Evolutionary conservation across 2,329 filamentous ascomycete species (phyloP), one percentile per base, ranked within the genome.

Genomic region (Colletotrichum salicis): DNA sequence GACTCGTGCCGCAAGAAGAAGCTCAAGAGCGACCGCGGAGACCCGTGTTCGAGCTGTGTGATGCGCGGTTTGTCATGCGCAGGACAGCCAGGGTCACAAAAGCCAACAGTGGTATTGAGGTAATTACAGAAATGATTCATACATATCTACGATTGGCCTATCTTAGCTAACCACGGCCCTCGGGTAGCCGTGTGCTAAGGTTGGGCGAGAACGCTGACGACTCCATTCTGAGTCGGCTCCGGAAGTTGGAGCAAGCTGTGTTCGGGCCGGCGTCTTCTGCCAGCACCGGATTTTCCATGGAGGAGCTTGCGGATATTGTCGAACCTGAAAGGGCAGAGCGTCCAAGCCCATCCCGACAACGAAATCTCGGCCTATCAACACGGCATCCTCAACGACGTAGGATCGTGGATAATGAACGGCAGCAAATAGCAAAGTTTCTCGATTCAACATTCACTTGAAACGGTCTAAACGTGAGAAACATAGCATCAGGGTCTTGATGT

Each of bases 1-100:
- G 74, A 77, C 60, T 79, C 77, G 19, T 81, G 79, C 65, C 76
- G 79, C 13, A 72, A 58, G 31, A 80, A 79, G 68, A 81, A 81
- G 74, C 75, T 80, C 57, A 81, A 80, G 70, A 80, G 79, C 64
- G 78, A 79, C 67, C 75, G 78, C 19, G 70, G 54, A 2, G 54
- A 71, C 24, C 79, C 79, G 5, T 81, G 79, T 51, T 75, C 74
- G 12, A 79, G 75, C 58, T 81, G 79, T 56, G 65, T 73, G 13
- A 67, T 76, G 7, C 77, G 79, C 19, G 74, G 76, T 0, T 64
- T 78, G 29, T 29, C 71, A 10, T 81, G 79, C 63, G 68, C 75
- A 6, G 76, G 76, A 13, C 71, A 71, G 24, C 61, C 69, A 19
- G 60, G 10, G 0, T 35, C 59, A 27, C 59, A 52, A 27, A 52